A percentile compares a stretch with the other conserved stretches of the same genome.
phyloP scores from a whole-genome alignment of 805 yeast genomes.

The Suhomyces prunicola region DNA sequence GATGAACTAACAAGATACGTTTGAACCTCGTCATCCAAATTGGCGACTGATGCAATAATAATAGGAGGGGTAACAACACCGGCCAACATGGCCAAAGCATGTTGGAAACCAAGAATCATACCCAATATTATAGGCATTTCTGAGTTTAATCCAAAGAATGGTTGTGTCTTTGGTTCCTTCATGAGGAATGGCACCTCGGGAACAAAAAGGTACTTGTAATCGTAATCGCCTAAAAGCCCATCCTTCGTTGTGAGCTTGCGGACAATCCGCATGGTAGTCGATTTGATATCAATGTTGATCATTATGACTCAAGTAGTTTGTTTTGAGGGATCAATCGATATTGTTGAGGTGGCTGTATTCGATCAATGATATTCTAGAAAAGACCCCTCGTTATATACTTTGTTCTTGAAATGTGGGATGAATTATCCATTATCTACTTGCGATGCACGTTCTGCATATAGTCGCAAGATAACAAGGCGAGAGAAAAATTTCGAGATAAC shows the following conservation, averaged over 20 bases:
- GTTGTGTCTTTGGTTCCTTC: constrained; percentile 52
- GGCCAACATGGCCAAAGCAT: constrained; percentile 85
- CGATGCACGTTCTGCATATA: neutral
- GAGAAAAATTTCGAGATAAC: neutral
- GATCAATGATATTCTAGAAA: neutral
- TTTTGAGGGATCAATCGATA: neutral
- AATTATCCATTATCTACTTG: neutral
- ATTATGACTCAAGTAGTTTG: neutral
- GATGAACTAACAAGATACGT: constrained; percentile 39
- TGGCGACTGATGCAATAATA: constrained; percentile 62
- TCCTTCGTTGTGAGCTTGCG: constrained; percentile 66
- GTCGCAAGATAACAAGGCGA: neutral
- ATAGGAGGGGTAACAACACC: constrained; percentile 86
- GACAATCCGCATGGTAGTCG: constrained; percentile 17
- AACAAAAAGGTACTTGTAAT: constrained; percentile 73
- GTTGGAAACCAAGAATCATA: constrained; percentile 79
- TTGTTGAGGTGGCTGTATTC: neutral
- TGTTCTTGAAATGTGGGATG: neutral
- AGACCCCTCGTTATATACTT: neutral
- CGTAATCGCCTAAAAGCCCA: constrained; percentile 85
- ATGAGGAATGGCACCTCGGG: constrained; percentile 72
- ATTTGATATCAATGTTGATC: constrained; percentile 10
- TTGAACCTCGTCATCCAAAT: constrained; percentile 43
- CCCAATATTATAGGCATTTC: constrained; percentile 83
- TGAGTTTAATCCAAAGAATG: constrained; percentile 77